These are phyloP conservation scores for Tricholoma sp. DNA, from an alignment of 768 basidiomycete species.

Conservation along the genomic window DNA sequence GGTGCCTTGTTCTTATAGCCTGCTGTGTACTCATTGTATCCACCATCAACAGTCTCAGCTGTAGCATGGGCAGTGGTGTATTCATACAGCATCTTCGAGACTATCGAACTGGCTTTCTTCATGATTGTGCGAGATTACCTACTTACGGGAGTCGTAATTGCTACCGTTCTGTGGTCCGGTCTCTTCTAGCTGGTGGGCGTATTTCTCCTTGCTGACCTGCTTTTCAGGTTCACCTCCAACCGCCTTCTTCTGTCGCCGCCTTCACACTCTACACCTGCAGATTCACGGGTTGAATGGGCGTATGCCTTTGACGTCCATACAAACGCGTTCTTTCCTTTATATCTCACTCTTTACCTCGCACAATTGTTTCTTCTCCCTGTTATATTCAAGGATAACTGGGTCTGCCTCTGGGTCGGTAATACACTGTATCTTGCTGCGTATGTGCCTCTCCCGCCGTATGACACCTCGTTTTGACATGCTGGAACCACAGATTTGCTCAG, in stretches of 20 bases:
- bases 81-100: slow-evolving; percentile 50
- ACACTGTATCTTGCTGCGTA: slow-evolving; percentile 87
- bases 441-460: slow-evolving; percentile 18
- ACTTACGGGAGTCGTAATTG: slow-evolving; percentile 64
- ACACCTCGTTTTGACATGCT: slow-evolving; percentile 5
- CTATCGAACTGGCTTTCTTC: slow-evolving; percentile 60
- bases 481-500: slow-evolving; percentile 63
- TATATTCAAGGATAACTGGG: slow-evolving; percentile 82
- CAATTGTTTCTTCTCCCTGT: slow-evolving; percentile 85
- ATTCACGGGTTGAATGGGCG: slow-evolving; percentile 81
- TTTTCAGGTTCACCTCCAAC: slow-evolving; percentile 65
- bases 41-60: slow-evolving; percentile 55
- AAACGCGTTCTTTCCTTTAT: slow-evolving; percentile 94
- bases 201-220: not conserved
- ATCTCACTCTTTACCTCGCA: slow-evolving; percentile 83
- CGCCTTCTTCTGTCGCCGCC: slow-evolving; percentile 64
- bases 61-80: slow-evolving; percentile 86
- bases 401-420: slow-evolving; percentile 92
- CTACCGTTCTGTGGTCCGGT: slow-evolving; percentile 72
- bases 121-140: slow-evolving; percentile 93
- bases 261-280: slow-evolving; percentile 65
- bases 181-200: not conserved
- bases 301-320: slow-evolving; percentile 97
- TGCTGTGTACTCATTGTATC: not conserved
- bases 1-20: slow-evolving; percentile 14